These are phyloP conservation scores for Plasmodium coatneyi DNA, from an alignment of 169 alveolate genomes.

Conservation along the genomic window DNA sequence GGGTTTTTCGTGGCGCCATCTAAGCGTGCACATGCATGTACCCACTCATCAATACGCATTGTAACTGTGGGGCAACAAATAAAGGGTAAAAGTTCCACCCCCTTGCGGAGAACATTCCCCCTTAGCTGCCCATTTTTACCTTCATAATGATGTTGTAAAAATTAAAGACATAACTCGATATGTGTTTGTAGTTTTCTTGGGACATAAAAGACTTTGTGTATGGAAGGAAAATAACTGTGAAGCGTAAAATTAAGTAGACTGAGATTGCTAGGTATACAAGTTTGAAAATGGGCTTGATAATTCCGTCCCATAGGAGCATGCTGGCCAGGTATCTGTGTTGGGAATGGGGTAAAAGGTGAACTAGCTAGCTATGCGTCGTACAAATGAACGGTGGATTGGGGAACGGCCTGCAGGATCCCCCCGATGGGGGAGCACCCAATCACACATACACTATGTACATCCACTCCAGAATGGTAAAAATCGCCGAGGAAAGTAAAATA, in stretches of 20 bases:
- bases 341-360: not conserved
- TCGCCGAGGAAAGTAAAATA: slow-evolving; percentile 56
- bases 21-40: not conserved
- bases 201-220: slow-evolving; percentile 63
- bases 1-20: not conserved
- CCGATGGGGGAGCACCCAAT: not conserved
- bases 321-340: slow-evolving; percentile 31
- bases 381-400: not conserved
- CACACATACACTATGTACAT: slow-evolving; percentile 46
- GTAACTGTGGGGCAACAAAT: not conserved
- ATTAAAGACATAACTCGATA: slow-evolving; percentile 31
- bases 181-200: slow-evolving; percentile 36
- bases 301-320: slow-evolving; percentile 56
- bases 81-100: not conserved
- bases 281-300: slow-evolving; percentile 60
- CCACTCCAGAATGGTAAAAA: slow-evolving; percentile 74
- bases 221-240: slow-evolving; percentile 54
- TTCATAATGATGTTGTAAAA: slow-evolving; percentile 36
- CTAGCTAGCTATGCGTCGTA: not conserved
- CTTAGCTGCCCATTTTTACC: slow-evolving; percentile 11
- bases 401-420: not conserved
- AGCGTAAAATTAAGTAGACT: slow-evolving; percentile 20
- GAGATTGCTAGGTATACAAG: slow-evolving; percentile 58
- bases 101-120: not conserved
- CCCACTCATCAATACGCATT: not conserved